Conservation (phyloP, 805 yeast genomes). For the Starmerella khaoyaiensis region DNA sequence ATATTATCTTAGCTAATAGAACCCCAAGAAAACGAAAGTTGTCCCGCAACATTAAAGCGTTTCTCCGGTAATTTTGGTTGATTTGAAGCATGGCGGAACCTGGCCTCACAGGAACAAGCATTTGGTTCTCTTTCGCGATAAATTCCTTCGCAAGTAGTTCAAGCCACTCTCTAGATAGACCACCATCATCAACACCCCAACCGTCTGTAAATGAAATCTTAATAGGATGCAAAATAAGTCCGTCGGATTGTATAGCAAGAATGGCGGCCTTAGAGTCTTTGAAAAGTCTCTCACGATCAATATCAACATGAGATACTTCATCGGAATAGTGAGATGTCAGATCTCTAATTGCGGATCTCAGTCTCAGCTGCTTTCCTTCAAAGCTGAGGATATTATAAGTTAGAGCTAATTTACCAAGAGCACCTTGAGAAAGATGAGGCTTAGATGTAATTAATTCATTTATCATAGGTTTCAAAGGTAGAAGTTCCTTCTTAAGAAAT, state of each 20-base stretch:
- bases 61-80: conserved; percentile 61
- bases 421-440: conserved; percentile 91
- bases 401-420: conserved; percentile 75
- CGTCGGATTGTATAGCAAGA: conserved; percentile 56
- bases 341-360: conserved; percentile 46
- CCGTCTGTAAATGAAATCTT: conserved; percentile 84
- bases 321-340: conserved; percentile 23
- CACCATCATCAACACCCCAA: conserved; percentile 97
- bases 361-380: conserved; percentile 82
- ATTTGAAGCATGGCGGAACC: conserved; percentile 94
- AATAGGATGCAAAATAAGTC: conserved; percentile 36
- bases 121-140: conserved; percentile 90
- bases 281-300: conserved; percentile 82
- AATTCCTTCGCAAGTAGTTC: conserved; percentile 87
- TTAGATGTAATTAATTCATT: conserved; percentile 85
- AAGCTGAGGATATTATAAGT: conserved; percentile 85
- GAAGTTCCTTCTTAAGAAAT: conserved; percentile 34
- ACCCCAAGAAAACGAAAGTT: conserved; percentile 94
- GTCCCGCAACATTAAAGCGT: conserved; percentile 77
- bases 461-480: conserved; percentile 58
- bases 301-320: conserved; percentile 46
- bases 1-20: conserved; percentile 86
- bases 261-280: conserved; percentile 76
- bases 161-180: conserved; percentile 94
- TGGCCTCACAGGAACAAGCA: conserved; percentile 80